Evolutionary conservation across 1,284 basidiomycete species (phyloP), one percentile per base, ranked within the genome.

Genomic region (Phaffia rhodozyma): DNA sequence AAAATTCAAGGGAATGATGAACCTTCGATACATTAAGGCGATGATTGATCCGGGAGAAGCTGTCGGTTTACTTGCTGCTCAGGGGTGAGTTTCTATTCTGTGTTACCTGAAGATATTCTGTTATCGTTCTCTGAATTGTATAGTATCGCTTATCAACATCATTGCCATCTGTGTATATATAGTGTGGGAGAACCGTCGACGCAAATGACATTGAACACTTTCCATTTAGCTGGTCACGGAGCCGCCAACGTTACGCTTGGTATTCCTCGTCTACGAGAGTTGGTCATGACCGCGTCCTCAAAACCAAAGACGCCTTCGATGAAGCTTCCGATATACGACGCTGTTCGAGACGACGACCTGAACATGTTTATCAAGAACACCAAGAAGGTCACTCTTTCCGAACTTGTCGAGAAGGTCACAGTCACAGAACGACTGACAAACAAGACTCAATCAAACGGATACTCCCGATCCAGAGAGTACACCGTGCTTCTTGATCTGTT

Each of bases 121-220:
- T 51, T 43, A 67, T 54, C 66, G 38, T 38, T 58, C 30, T 48
- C 52, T 32, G 66, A 53, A 57, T 62, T 23, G n/a, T 48, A 71
- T 4, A 68, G 56, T 43, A 7, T 60, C 67, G 60, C 67, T 68
- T 38, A 63, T 38, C 64, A 61, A 13, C 38, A 25, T 29, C 13
- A 5, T 23, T 23, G 23, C 18, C 18, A 13, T 38, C 20, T 52
- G 49, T 50, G 27, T 25, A 25, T 62, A 58, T 63, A 20, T 67
- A 92, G 92, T 79, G 85, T 99, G 56, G 96, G 96, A 66, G 96
- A 99, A 76, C 96, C 96, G 4, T 98, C 96, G 29, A 99, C 96
- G 1, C 96, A 99, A 75, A 99, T 99, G 96, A 99, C 96, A 34
- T 79, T 99, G 69, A 99, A 99, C 76, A 99, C 96, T 11, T 99